phyloP scores from a whole-genome alignment of 129 eudicot genomes.

The Gnaphalium uliginosum region DNA sequence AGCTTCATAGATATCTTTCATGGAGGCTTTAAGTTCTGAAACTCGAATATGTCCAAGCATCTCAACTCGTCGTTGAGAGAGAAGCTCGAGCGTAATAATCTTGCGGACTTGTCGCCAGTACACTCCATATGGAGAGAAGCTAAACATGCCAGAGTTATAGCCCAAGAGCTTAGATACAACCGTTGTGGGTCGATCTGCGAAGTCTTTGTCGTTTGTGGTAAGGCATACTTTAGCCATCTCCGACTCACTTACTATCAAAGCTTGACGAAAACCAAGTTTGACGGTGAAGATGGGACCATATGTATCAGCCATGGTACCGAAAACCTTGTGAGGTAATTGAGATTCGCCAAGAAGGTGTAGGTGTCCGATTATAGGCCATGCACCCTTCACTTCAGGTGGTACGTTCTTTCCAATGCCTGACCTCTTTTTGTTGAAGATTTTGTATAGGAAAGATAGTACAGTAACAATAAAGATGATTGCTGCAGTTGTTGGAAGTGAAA shows the following conservation, averaged over 20 bases:
- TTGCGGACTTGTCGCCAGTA: constrained; percentile 36
- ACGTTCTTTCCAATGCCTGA: neutral
- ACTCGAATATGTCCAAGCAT: constrained; percentile 12
- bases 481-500: neutral
- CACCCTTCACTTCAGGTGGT: constrained; percentile 34
- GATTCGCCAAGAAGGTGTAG: constrained; percentile 31
- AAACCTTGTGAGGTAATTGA: constrained; percentile 22
- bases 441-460: neutral
- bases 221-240: constrained; percentile 32
- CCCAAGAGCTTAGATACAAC: constrained; percentile 24
- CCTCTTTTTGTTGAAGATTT: neutral
- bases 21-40: constrained; percentile 26
- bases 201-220: constrained; percentile 24
- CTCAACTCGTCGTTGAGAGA: constrained; percentile 21
- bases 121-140: constrained; percentile 28
- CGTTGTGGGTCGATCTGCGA: constrained; percentile 28
- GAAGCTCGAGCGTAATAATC: constrained; percentile 17
- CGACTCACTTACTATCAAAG: constrained; percentile 27
- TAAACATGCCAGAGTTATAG: constrained; percentile 33
- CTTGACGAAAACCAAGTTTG: constrained; percentile 29
- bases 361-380: constrained; percentile 48
- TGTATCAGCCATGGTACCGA: constrained; percentile 34
- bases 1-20: constrained; percentile 9
- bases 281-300: constrained; percentile 40
- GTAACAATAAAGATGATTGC: neutral